Base-by-base conservation (phyloP, 2,329 filamentous ascomycete genomes). In the Mycosphaerelloides madeirae region DNA sequence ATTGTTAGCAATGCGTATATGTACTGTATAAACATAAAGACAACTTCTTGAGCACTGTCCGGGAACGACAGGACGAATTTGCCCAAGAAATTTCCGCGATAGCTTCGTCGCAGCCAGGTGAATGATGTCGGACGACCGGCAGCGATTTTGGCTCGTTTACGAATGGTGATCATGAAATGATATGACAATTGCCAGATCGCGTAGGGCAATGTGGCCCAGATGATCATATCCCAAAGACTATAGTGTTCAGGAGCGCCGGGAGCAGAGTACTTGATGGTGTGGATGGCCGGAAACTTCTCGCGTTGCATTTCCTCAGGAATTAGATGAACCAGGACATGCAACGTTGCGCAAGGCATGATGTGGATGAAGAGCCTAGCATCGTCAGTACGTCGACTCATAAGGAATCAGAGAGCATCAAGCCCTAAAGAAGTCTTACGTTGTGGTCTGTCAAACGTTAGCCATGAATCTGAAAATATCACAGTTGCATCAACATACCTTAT, bases 11-110 rank as follows among this genome's bases (percentile, higher is more conserved):
- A 77, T 6, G 93, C 93, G 62, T 97, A 98, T 1, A 65, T 62
- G 69, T 97, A 98, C 66, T 98, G 93, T 47, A 98, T 96, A 52
- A 87, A 55, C 93, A 98, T 98, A 66, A 97, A 98, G 2, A 87
- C 85, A 0, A 85, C 76, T 62, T 96, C 90, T 65, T 98, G 93
- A 25, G 95, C 69, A 3, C 68, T 64, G 2, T 80, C 70, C 0
- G 93, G 91, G 3, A 95, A 79, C 6, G 80, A 78, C 15, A 96
- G 76, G 28, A 98, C 90, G 44, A 94, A 61, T 60, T 83, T 87
- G 42, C 93, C 94, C 53, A 98, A 84, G 81, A 84, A 90, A 3
- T 83, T 85, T 62, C 89, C 93, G 38, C 85, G 81, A 68, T 97
- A 98, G 1, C 88, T 95, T 58, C 81, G 84, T 49, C 90, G 86